phyloP scores from a whole-genome alignment of 192 early-diverging fungal species.

The Coemansia sp. region DNA sequence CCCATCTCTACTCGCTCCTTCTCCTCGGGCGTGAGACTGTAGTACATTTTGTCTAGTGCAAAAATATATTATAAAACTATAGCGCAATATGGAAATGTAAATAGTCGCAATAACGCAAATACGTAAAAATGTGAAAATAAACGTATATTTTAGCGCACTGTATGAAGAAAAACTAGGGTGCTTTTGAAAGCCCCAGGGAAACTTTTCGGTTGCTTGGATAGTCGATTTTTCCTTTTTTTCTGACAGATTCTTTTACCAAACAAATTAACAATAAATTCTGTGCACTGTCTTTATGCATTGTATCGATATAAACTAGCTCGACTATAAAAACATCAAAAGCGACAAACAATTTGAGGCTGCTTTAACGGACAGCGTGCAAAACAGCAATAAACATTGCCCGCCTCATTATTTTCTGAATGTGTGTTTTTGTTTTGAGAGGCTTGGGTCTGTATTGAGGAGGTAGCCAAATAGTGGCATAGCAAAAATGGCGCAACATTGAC shows the following conservation, averaged over 20 bases:
- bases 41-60: slow-evolving; percentile 27
- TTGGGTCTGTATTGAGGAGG: neutral
- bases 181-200: neutral
- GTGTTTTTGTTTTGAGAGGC: neutral
- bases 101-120: neutral
- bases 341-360: neutral
- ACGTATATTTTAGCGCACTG: neutral
- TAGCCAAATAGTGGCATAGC: neutral
- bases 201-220: neutral
- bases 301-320: no score
- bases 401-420: neutral
- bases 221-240: neutral
- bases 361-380: neutral
- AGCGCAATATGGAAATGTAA: neutral
- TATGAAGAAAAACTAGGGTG: neutral
- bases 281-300: no score
- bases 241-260: neutral
- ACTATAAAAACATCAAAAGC: no score
- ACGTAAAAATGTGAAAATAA: neutral
- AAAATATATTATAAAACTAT: neutral
- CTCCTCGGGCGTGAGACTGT: slow-evolving; percentile 34
- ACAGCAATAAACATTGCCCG: neutral
- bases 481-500: neutral
- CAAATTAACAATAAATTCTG: neutral
- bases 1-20: slow-evolving; percentile 32